Conservation (phyloP, 1,284 basidiomycete genomes). For the Cryptococcus sp. region DNA sequence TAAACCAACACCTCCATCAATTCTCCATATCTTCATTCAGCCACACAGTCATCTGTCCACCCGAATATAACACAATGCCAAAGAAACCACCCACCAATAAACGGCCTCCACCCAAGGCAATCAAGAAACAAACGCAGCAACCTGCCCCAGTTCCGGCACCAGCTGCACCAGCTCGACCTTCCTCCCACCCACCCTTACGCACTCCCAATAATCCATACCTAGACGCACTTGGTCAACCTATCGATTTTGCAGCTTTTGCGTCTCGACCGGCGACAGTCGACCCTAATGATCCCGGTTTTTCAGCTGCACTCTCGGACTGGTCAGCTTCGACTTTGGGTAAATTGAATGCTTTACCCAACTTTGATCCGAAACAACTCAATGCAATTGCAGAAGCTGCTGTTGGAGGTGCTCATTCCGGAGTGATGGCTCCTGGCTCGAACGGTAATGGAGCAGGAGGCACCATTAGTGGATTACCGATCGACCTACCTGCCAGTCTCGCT, state of each 20-base stretch:
- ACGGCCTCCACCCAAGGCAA: conserved; percentile 28
- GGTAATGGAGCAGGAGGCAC: background rate
- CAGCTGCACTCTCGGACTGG: conserved; percentile 37
- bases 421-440: background rate
- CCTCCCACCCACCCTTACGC: background rate
- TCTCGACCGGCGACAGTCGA: conserved; percentile 15
- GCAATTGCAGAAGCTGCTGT: conserved; percentile 42
- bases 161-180: background rate
- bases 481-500: conserved; percentile 41
- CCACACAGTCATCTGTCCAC: background rate
- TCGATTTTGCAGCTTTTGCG: conserved; percentile 10
- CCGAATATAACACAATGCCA: conserved; percentile 26
- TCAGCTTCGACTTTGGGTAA: conserved; percentile 32
- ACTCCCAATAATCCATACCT: conserved; percentile 1
- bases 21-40: background rate
- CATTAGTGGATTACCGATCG: conserved; percentile 23
- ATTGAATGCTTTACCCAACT: conserved; percentile 34
- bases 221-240: background rate
- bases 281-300: conserved; percentile 23
- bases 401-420: conserved; percentile 6
- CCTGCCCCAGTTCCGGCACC: conserved; percentile 3
- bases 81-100: conserved; percentile 43
- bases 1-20: background rate
- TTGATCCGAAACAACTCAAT: conserved; percentile 36
- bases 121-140: conserved; percentile 8